Percentiles rank a stretch among this genome's conserved stretches.
Evolutionary conservation across 495 filamentous ascomycete species (phyloP).

Genomic region (Trichocladium antarcticum): DNA sequence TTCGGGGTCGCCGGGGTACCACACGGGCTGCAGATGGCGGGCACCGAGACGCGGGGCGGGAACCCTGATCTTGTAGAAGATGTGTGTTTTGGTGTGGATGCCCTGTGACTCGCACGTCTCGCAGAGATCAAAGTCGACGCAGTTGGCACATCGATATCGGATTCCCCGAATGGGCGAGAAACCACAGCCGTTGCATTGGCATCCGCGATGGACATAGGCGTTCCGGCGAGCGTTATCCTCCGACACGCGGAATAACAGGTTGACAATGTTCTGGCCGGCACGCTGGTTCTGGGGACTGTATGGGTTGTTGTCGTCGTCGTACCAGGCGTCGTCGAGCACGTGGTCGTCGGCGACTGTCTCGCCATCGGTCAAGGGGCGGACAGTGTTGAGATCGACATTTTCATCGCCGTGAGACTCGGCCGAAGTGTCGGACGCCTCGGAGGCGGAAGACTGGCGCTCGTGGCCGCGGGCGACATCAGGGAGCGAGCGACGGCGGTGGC

Average conservation of each 20-base stretch:
- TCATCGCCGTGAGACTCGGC: slow-evolving; percentile 39
- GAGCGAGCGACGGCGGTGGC: slow-evolving; percentile 33
- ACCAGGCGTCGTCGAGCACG: slow-evolving; percentile 48
- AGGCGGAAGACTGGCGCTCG: slow-evolving; percentile 8
- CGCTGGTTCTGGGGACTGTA: slow-evolving; percentile 35
- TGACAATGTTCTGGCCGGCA: slow-evolving; percentile 63
- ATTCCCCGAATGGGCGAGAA: slow-evolving; percentile 81
- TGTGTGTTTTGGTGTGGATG: slow-evolving; percentile 79
- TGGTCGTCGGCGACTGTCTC: slow-evolving; percentile 51
- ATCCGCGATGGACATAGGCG: slow-evolving; percentile 88
- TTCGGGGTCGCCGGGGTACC: slow-evolving; percentile 83
- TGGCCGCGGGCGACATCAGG: slow-evolving; percentile 11
- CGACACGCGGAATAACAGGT: slow-evolving; percentile 64
- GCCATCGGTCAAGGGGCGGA: slow-evolving; percentile 36
- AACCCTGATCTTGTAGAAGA: slow-evolving; percentile 76
- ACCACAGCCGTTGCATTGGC: slow-evolving; percentile 79
- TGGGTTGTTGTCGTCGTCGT: slow-evolving; percentile 29
- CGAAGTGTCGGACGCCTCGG: slow-evolving; percentile 24
- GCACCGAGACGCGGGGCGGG: slow-evolving; percentile 38
- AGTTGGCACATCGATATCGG: slow-evolving; percentile 85
- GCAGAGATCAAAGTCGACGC: slow-evolving; percentile 83
- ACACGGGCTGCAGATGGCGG: slow-evolving; percentile 60
- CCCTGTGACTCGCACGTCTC: slow-evolving; percentile 78
- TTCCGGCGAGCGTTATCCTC: slow-evolving; percentile 72
- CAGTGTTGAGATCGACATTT: slow-evolving; percentile 26